Percentiles rank a stretch among this genome's conserved stretches.
These are phyloP conservation scores for Mycocentrospora acerina DNA, from an alignment of 2,329 filamentous ascomycete species.

Conservation along the genomic window DNA sequence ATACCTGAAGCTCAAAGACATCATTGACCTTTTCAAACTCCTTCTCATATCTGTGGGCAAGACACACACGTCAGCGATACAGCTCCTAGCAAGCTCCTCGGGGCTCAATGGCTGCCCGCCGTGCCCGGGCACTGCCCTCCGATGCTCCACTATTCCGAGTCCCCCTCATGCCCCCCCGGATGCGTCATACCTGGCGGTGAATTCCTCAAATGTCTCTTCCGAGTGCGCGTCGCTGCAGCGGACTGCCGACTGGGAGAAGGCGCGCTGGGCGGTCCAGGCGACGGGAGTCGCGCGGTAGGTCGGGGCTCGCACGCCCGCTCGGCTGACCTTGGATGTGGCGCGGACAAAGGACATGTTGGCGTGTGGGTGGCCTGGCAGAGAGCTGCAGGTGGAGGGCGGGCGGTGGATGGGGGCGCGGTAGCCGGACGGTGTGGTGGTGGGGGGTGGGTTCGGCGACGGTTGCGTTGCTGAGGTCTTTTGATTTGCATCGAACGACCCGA, in stretches of 20 bases:
- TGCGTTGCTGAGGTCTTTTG: slow-evolving; percentile 2
- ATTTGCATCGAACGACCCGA: slow-evolving; percentile 18
- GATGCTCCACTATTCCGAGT: slow-evolving; percentile 4
- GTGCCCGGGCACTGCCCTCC: slow-evolving; percentile 16
- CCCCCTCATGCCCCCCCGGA: slow-evolving; percentile 20
- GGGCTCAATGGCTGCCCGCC: slow-evolving; percentile 30
- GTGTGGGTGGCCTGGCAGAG: slow-evolving; percentile 24
- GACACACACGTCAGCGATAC: slow-evolving; percentile 27
- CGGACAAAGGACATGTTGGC: slow-evolving; percentile 42
- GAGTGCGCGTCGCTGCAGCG: slow-evolving; percentile 61
- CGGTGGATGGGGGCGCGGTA: slow-evolving; percentile 23
- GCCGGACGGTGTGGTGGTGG: slow-evolving; percentile 23
- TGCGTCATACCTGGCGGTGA: slow-evolving; percentile 81
- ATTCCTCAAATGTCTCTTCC: slow-evolving; percentile 99
- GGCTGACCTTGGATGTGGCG: slow-evolving; percentile 39
- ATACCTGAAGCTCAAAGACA: slow-evolving; percentile 99
- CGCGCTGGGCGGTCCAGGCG: slow-evolving; percentile 37
- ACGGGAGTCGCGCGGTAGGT: slow-evolving; percentile 37
- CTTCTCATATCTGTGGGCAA: slow-evolving; percentile 83
- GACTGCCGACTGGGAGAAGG: slow-evolving; percentile 55
- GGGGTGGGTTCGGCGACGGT: slow-evolving; percentile 29
- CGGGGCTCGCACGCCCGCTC: slow-evolving; percentile 36
- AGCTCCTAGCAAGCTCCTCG: slow-evolving; percentile 21
- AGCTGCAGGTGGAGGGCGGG: slow-evolving; percentile 21
- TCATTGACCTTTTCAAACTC: slow-evolving; percentile 97